Conservation (phyloP, 345 rosid species). For the Erysimum cheiranthoides region DNA sequence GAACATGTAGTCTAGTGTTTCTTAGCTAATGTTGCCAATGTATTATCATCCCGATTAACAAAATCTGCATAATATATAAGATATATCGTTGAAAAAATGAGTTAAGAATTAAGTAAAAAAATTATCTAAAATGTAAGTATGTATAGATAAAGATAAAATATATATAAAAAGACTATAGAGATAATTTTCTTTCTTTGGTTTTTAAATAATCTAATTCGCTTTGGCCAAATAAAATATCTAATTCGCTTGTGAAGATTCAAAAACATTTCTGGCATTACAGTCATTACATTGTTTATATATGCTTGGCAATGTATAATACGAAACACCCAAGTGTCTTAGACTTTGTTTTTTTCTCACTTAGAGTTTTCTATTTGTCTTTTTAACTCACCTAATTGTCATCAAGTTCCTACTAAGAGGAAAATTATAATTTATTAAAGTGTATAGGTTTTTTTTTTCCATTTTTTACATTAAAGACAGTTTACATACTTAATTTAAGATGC, state of each 20-base stretch:
- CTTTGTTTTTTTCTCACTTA: slow-evolving; percentile 30
- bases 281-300: neutral
- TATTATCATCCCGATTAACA: neutral
- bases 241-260: slow-evolving; percentile 1
- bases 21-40: neutral
- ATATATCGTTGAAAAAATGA: no score
- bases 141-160: neutral
- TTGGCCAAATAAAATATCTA: neutral
- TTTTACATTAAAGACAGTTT: slow-evolving; percentile 1
- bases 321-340: neutral
- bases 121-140: neutral
- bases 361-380: slow-evolving; percentile 42
- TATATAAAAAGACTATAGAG: neutral
- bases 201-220: slow-evolving; percentile 13
- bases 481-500: neutral
- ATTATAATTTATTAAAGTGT: neutral
- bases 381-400: slow-evolving; percentile 31
- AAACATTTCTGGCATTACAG: neutral
- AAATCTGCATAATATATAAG: neutral
- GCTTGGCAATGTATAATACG: slow-evolving; percentile 16
- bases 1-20: neutral
- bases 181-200: neutral
- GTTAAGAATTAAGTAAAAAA: neutral
- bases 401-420: neutral
- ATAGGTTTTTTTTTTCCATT: neutral